Percentiles rank a stretch among this genome's conserved stretches.
These are phyloP conservation scores for Raffaelea albimanens DNA, from an alignment of 2,329 filamentous ascomycete species.

Conservation along the genomic window DNA sequence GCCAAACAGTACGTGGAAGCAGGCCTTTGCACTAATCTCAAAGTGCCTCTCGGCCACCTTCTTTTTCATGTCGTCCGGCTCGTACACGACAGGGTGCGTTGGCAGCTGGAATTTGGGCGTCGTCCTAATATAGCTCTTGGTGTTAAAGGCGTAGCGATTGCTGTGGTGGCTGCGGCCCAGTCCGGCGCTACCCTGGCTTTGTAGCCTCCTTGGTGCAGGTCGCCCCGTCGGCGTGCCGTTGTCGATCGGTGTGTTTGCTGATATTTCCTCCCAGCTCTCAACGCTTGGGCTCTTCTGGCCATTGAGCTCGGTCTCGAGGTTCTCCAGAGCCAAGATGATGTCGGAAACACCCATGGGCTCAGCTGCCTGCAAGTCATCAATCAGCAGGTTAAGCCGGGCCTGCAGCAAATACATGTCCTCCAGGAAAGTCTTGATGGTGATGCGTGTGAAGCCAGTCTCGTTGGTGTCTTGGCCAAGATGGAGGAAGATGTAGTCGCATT, in stretches of 20 bases:
- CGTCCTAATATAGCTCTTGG: slow-evolving; percentile 11
- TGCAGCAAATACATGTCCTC: slow-evolving; percentile 79
- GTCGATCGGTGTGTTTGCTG: slow-evolving; percentile 49
- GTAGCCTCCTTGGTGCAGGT: slow-evolving; percentile 22
- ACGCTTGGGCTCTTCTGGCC: slow-evolving; percentile 59
- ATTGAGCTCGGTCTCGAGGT: slow-evolving; percentile 57
- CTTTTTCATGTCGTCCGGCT: slow-evolving; percentile 70
- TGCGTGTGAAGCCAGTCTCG: slow-evolving; percentile 56
- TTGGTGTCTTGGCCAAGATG: slow-evolving; percentile 58
- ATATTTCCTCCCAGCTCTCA: slow-evolving; percentile 87
- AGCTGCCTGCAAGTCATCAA: slow-evolving; percentile 68
- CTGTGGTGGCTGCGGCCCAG: neutral
- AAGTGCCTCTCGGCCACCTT: slow-evolving; percentile 73
- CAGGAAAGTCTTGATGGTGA: slow-evolving; percentile 88
- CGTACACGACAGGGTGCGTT: slow-evolving; percentile 69
- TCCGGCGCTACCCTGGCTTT: too few species aligned
- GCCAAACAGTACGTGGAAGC: slow-evolving; percentile 94
- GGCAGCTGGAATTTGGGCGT: slow-evolving; percentile 67
- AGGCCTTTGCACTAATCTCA: slow-evolving; percentile 83
- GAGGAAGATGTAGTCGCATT: slow-evolving; percentile 87
- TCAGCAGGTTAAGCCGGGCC: slow-evolving; percentile 71
- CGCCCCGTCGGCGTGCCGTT: slow-evolving; percentile 39
- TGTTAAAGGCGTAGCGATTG: neutral
- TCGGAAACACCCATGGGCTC: slow-evolving; percentile 60
- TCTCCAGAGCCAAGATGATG: slow-evolving; percentile 62